Base-by-base conservation (phyloP, 2,329 filamentous ascomycete species). In the Ceratocystis colombiana region DNA sequence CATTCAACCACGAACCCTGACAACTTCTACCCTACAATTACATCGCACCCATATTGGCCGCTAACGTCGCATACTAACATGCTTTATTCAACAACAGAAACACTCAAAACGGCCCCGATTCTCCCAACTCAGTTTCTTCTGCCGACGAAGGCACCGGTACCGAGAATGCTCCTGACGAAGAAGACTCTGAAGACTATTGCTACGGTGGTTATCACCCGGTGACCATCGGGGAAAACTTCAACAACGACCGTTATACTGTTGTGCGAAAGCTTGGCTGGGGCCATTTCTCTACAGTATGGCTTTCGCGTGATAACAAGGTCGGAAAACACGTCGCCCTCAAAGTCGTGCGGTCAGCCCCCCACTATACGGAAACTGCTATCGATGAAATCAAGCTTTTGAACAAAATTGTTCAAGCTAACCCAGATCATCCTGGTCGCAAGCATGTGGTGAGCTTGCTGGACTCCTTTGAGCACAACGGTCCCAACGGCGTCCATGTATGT, bases 351-450 rank as follows among this genome's bases (percentile, higher is more conserved):
- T 97, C 93, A 45, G 94, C 94, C 67, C 92, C 93, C 68, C 94
- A 99, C 80, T 99, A 99, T 78, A 97, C 94, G 71, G 94, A 99
- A 79, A 99, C 94, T 67, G 94, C 94, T 71, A 88, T 97, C 78
- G 94, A 99, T 77, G 94, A 99, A 79, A 97, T 99, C 79, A 97
- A 97, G 78, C 82, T 99, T 63, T 87, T 99, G 71, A 96, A 96
- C 75, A 93, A 90, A 78, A 96, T 99, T 71, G 93, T 97, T 67
- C 87, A 93, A 72, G 94, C 94, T 46, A 97, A 96, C 72, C 93
- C 92, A 50, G 84, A 92, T 72, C 94, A 99, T 74, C 93, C 94
- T 28, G 94, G 94, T 73, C 88, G 93, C 71, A 89, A 89, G 75
- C 93, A 97, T 73, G 94, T 97, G 70, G 94, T 99, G 75, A 96